phyloP scores from a whole-genome alignment of 2,329 filamentous ascomycete genomes.

The Exophiala sp. region DNA sequence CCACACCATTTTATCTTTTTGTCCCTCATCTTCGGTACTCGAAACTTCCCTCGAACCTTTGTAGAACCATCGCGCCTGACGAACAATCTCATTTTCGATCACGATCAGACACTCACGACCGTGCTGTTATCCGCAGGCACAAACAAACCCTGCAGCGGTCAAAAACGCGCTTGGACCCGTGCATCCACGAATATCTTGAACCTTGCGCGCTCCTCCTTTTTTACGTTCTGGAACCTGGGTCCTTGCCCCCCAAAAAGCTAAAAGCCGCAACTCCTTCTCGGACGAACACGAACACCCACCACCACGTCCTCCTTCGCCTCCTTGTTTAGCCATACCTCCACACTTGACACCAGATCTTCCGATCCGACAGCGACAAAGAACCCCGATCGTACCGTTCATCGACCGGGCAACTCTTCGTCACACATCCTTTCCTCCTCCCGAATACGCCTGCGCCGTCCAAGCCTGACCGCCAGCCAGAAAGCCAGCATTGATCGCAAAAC shows the following conservation, averaged over 20 bases:
- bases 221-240: conserved; percentile 13
- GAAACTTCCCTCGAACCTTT: background rate
- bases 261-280: conserved; percentile 15
- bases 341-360: conserved; percentile 21
- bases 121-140: background rate
- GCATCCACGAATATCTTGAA: background rate
- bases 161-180: background rate
- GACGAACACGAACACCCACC: conserved; percentile 2
- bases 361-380: conserved; percentile 13
- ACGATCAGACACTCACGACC: background rate
- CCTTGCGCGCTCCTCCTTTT: conserved; percentile 10
- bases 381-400: conserved; percentile 13
- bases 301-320: conserved; percentile 7
- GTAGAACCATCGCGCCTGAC: background rate
- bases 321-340: conserved; percentile 12
- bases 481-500: conserved; percentile 2
- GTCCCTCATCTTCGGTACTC: conserved; percentile 1
- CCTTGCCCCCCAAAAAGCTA: conserved; percentile 2
- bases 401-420: conserved; percentile 19
- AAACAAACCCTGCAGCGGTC: background rate
- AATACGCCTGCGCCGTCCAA: conserved; percentile 11
- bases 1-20: background rate
- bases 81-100: background rate
- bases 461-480: conserved; percentile 8
- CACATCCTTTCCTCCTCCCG: conserved; percentile 13